Evolutionary conservation across 2,329 filamentous ascomycete species (phyloP).

Genomic region (Clarireedia paspali): DNA sequence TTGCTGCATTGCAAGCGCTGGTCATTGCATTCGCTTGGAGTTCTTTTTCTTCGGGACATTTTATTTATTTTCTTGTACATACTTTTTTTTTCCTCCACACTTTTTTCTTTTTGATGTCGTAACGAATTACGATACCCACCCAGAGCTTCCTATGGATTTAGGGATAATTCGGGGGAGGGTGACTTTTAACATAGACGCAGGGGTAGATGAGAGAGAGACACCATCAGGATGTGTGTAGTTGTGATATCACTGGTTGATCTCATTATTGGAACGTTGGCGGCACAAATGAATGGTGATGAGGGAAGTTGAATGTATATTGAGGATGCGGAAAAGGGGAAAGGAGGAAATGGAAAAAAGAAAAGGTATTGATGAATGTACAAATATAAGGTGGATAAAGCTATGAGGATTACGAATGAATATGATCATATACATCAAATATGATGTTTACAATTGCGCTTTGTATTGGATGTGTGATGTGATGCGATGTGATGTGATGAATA

Average conservation of each 20-base stretch:
- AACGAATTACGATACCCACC: slow-evolving; percentile 12
- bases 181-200: slow-evolving; percentile 7
- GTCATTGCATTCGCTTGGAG: slow-evolving; percentile 19
- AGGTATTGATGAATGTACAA: neutral
- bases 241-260: slow-evolving; percentile 7
- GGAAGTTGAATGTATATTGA: neutral
- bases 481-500: no score
- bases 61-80: slow-evolving; percentile 11
- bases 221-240: neutral
- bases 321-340: neutral
- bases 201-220: neutral
- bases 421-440: neutral
- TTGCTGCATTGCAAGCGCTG: slow-evolving; percentile 19
- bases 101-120: slow-evolving; percentile 8
- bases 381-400: neutral
- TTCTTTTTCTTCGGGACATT: slow-evolving; percentile 3
- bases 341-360: neutral
- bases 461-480: no score
- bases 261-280: neutral
- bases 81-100: neutral
- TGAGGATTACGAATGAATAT: neutral
- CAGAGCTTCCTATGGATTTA: slow-evolving; percentile 5
- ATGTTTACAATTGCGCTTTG: neutral
- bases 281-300: no score
- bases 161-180: slow-evolving; percentile 7